Percentiles rank a stretch among this genome's conserved stretches.
Evolutionary conservation across 2,329 filamentous ascomycete species (phyloP).

Genomic region (Fusarium setosum): DNA sequence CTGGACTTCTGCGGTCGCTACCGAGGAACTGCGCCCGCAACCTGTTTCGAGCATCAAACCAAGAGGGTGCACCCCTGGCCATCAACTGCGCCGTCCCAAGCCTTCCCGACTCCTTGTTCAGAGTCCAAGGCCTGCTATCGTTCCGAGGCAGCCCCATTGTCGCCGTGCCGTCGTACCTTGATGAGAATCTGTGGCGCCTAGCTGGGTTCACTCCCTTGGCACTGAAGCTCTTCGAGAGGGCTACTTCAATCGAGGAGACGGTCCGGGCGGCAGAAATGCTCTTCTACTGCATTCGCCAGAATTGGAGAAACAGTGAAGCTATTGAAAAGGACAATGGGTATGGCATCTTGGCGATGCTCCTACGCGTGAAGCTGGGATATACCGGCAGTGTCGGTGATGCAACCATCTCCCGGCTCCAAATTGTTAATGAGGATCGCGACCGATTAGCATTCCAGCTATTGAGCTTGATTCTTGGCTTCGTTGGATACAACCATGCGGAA

Average conservation of each 20-base stretch:
- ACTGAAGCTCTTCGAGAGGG: slow-evolving; percentile 84
- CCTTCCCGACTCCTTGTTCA: slow-evolving; percentile 88
- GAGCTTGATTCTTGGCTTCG: slow-evolving; percentile 82
- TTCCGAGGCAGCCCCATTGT: slow-evolving; percentile 87
- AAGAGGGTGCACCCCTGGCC: slow-evolving; percentile 77
- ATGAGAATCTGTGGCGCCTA: slow-evolving; percentile 92
- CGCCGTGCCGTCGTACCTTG: slow-evolving; percentile 82
- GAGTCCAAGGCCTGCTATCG: slow-evolving; percentile 82
- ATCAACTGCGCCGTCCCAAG: slow-evolving; percentile 90
- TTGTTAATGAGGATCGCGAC: slow-evolving; percentile 66
- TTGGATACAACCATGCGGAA: slow-evolving; percentile 85
- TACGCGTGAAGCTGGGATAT: slow-evolving; percentile 84
- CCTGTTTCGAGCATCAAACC: slow-evolving; percentile 50
- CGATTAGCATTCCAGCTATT: slow-evolving; percentile 73
- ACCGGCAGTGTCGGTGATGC: slow-evolving; percentile 47
- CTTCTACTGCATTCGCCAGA: slow-evolving; percentile 86
- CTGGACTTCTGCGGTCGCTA: slow-evolving; percentile 79
- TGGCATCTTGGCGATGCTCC: slow-evolving; percentile 83
- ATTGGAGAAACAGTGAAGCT: slow-evolving; percentile 97
- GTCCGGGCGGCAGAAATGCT: slow-evolving; percentile 84
- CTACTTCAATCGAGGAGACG: slow-evolving; percentile 76
- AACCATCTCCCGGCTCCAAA: slow-evolving; percentile 52
- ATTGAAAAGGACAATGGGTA: slow-evolving; percentile 98
- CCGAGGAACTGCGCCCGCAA: slow-evolving; percentile 79
- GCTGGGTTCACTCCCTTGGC: slow-evolving; percentile 91